phyloP scores from a whole-genome alignment of 2,329 filamentous ascomycete species.

The Claviceps fusiformis region DNA sequence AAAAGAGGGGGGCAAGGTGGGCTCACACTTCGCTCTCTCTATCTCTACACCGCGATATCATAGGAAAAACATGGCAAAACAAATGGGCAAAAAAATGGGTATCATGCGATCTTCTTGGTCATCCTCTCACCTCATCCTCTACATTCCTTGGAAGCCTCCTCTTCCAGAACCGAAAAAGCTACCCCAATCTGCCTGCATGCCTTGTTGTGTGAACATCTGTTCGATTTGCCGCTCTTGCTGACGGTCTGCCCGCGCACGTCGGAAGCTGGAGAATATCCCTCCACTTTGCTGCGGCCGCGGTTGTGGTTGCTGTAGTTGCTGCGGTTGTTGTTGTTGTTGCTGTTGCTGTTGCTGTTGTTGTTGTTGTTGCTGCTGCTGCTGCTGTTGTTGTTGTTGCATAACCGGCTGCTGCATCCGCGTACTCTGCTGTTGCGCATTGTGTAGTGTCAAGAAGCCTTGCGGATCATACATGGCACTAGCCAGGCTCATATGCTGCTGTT shows the following conservation, averaged over 20 bases:
- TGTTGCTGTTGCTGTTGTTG: conserved; percentile 3
- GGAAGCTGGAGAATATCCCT: conserved; percentile 14
- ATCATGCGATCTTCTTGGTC: conserved; percentile 16
- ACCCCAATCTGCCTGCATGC: conserved; percentile 32
- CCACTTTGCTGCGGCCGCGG: conserved; percentile 14
- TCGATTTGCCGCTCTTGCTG: conserved; percentile 30
- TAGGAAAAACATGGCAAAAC: background rate
- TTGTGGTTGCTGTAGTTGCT: conserved; percentile 11
- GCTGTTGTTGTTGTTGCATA: conserved; percentile 17
- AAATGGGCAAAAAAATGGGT: conserved; percentile 16
- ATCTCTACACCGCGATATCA: background rate
- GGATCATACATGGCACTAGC: conserved; percentile 30
- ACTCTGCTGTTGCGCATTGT: conserved; percentile 10
- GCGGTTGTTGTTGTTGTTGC: conserved; percentile 8
- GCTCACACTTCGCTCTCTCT: background rate
- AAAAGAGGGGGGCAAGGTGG: background rate
- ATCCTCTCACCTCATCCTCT: conserved; percentile 14
- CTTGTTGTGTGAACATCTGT: conserved; percentile 35
- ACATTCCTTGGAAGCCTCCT: conserved; percentile 30
- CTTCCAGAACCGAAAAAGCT: conserved; percentile 31
- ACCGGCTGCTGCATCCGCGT: conserved; percentile 3
- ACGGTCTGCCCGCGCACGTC: conserved; percentile 13
- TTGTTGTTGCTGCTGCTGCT: conserved; percentile 13
- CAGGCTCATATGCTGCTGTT: conserved; percentile 27
- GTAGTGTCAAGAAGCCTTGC: conserved; percentile 29